Conservation (phyloP, 768 basidiomycete species). For the Phylloporus scabripes region DNA sequence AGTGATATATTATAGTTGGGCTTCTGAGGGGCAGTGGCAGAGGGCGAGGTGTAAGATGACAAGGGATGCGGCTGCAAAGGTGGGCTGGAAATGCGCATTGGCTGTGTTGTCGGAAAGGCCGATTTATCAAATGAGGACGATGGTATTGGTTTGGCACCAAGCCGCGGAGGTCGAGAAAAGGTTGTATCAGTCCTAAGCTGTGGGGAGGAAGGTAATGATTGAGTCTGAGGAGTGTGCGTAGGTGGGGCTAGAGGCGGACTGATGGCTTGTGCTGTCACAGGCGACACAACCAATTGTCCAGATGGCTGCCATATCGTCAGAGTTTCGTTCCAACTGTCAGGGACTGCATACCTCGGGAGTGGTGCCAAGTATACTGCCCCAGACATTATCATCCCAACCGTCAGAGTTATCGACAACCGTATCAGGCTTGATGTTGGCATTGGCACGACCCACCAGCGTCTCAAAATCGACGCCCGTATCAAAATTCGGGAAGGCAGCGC, state of each 20-base stretch:
- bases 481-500: slow-evolving; percentile 31
- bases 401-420: slow-evolving; percentile 33
- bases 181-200: slow-evolving; percentile 28
- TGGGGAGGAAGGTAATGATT: slow-evolving; percentile 38
- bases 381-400: slow-evolving; percentile 79
- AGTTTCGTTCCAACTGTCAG: neutral
- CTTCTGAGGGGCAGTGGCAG: slow-evolving; percentile 21
- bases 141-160: slow-evolving; percentile 35
- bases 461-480: slow-evolving; percentile 76
- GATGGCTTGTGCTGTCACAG: slow-evolving; percentile 11
- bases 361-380: slow-evolving; percentile 70
- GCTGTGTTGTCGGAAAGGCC: slow-evolving; percentile 24
- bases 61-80: slow-evolving; percentile 18
- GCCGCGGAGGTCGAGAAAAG: slow-evolving; percentile 33
- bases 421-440: slow-evolving; percentile 44
- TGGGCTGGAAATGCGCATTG: slow-evolving; percentile 17
- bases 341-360: slow-evolving; percentile 25
- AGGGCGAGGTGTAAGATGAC: slow-evolving; percentile 8
- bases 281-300: slow-evolving; percentile 11
- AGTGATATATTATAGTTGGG: slow-evolving; percentile 60
- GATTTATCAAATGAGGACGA: slow-evolving; percentile 33
- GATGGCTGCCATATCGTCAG: slow-evolving; percentile 15
- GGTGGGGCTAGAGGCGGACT: slow-evolving; percentile 11
- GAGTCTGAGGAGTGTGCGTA: slow-evolving; percentile 20
- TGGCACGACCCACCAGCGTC: slow-evolving; percentile 66